These are phyloP conservation scores for Cyberlindnera xylosilytica DNA, from an alignment of 805 yeast genomes.

Conservation along the genomic window DNA sequence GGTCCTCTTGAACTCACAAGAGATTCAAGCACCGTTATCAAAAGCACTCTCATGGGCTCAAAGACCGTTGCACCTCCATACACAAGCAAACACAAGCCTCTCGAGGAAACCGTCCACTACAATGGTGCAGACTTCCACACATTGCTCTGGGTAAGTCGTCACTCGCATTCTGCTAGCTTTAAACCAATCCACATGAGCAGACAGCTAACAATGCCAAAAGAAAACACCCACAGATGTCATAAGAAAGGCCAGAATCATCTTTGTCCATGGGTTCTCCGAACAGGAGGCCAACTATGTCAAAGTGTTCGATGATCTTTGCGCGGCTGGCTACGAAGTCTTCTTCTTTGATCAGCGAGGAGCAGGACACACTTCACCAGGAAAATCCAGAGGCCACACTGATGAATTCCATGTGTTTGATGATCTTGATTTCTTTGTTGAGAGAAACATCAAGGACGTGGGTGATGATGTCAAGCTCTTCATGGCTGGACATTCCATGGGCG, in stretches of 20 bases:
- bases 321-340: constrained; percentile 59
- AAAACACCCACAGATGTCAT: constrained; percentile 32
- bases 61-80: constrained; percentile 8
- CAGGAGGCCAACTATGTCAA: constrained; percentile 46
- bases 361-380: constrained; percentile 59
- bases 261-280: constrained; percentile 75
- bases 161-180: too few species aligned
- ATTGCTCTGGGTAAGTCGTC: constrained; percentile 24
- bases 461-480: constrained; percentile 42
- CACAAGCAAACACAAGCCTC: constrained; percentile 4
- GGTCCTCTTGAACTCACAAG: too few species aligned
- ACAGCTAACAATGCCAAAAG: not conserved
- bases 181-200: too few species aligned
- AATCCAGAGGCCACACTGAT: constrained; percentile 51
- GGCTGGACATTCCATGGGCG: constrained; percentile 82
- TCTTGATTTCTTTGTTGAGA: constrained; percentile 53
- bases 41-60: not conserved
- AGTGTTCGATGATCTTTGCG: constrained; percentile 49
- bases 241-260: constrained; percentile 52
- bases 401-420: constrained; percentile 57
- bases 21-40: too few species aligned
- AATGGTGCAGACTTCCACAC: constrained; percentile 41
- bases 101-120: constrained; percentile 26
- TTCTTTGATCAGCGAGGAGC: constrained; percentile 77
- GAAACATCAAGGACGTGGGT: constrained; percentile 36